A percentile compares a stretch with the other conserved stretches of the same genome.
Conservation (phyloP, 768 basidiomycete genomes). For the Leccinum sublutescens region DNA sequence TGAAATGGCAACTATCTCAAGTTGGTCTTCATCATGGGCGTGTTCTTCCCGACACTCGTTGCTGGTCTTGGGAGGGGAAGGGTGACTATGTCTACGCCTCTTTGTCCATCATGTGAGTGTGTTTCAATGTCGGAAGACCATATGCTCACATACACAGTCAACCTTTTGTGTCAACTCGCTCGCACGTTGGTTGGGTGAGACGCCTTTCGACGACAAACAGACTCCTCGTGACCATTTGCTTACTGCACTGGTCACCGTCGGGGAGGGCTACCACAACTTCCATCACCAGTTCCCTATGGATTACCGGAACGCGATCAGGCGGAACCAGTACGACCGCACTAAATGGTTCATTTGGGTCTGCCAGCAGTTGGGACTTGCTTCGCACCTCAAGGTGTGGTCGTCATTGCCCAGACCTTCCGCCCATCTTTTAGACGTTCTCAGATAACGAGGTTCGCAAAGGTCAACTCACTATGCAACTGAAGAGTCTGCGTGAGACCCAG, state of each 20-base stretch:
- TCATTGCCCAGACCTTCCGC: not conserved
- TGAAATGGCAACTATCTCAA: constrained; percentile 86
- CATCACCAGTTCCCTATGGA: constrained; percentile 98
- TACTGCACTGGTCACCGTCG: constrained; percentile 88
- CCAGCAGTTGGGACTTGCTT: constrained; percentile 48
- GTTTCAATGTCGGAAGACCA: not conserved
- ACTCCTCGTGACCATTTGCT: constrained; percentile 87
- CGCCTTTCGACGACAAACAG: constrained; percentile 94
- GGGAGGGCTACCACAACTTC: constrained; percentile 98
- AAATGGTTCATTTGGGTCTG: constrained; percentile 79
- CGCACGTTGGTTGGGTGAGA: constrained; percentile 92
- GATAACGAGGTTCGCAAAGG: constrained; percentile 82
- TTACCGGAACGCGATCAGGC: constrained; percentile 92
- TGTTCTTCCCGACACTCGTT: constrained; percentile 72
- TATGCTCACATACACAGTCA: constrained; percentile 48
- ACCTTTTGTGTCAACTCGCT: constrained; percentile 98
- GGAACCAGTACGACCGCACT: constrained; percentile 89
- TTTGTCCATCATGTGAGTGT: constrained; percentile 84
- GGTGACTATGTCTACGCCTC: constrained; percentile 86
- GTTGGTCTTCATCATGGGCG: constrained; percentile 67
- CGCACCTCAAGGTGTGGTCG: constrained; percentile 50
- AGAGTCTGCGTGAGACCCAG: constrained; percentile 76
- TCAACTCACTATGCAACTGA: constrained; percentile 91
- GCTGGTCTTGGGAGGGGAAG: constrained; percentile 74
- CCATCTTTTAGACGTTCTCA: constrained; percentile 44